phyloP scores from a whole-genome alignment of 306 rosid species.

The Prunus davidiana region DNA sequence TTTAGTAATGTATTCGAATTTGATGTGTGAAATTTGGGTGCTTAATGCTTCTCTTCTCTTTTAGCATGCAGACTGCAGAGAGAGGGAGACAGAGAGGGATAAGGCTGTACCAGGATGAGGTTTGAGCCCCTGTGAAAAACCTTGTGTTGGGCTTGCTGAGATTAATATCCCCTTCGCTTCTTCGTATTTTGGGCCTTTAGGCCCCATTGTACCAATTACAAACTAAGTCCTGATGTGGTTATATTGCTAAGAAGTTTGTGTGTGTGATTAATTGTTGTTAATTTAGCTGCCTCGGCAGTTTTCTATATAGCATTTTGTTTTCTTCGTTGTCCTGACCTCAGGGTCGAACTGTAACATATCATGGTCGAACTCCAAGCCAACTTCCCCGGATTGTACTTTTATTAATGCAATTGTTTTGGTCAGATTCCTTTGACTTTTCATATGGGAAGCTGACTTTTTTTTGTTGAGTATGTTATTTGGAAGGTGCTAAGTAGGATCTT shows the following conservation, averaged over 20 bases:
- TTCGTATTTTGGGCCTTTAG: no score
- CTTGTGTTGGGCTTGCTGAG: neutral
- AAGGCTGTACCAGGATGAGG: neutral
- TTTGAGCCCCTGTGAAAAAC: neutral
- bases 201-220: no score
- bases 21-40: neutral
- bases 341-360: no score
- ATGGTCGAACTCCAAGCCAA: neutral
- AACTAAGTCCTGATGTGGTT: no score
- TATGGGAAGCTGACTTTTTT: neutral
- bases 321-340: neutral
- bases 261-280: no score
- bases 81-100: neutral
- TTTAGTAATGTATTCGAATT: neutral
- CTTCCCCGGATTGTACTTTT: neutral
- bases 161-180: no score
- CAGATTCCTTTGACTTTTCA: neutral
- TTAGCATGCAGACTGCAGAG: neutral
- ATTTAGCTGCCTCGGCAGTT: no score
- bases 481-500: constrained; percentile 4
- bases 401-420: no score
- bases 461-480: neutral
- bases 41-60: neutral
- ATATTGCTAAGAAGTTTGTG: no score
- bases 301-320: neutral